Evolutionary conservation across 2,329 filamentous ascomycete genomes (phyloP).

Genomic region (Capronia americana): DNA sequence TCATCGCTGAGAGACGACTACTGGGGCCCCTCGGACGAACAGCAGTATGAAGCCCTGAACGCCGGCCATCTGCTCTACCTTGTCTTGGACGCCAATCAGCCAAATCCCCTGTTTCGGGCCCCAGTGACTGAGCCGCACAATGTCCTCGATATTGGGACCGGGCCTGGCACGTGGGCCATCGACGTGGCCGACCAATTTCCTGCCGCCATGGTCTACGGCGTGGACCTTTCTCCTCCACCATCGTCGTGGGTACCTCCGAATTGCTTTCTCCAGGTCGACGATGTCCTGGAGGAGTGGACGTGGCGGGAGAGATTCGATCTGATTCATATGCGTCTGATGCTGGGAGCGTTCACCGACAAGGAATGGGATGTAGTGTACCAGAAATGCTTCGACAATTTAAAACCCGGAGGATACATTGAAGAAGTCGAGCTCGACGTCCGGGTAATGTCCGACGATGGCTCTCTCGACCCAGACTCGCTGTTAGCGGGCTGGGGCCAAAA

Average conservation of each 20-base stretch:
- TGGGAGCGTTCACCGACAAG: constrained; percentile 36
- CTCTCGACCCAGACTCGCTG: constrained; percentile 29
- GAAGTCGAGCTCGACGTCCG: constrained; percentile 33
- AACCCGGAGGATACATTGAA: constrained; percentile 36
- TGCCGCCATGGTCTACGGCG: constrained; percentile 35
- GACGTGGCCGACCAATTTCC: constrained; percentile 38
- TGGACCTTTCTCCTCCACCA: constrained; percentile 39
- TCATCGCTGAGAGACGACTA: constrained; percentile 35
- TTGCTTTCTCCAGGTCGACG: constrained; percentile 39
- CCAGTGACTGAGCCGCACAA: constrained; percentile 29
- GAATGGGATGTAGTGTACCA: constrained; percentile 27
- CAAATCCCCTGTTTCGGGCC: constrained; percentile 35
- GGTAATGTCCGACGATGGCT: constrained; percentile 34
- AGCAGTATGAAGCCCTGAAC: constrained; percentile 41
- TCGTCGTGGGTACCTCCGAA: constrained; percentile 39
- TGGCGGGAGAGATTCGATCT: constrained; percentile 34
- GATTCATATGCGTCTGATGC: constrained; percentile 36
- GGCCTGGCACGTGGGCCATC: constrained; percentile 39
- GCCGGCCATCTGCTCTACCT: constrained; percentile 37
- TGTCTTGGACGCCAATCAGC: constrained; percentile 34
- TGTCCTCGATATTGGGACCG: constrained; percentile 40
- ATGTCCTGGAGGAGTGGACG: constrained; percentile 35
- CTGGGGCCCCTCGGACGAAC: constrained; percentile 33
- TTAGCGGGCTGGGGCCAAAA: constrained; percentile 37
- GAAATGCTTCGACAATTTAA: constrained; percentile 34